A percentile compares a stretch with the other conserved stretches of the same genome.
Conservation (phyloP, 2,329 filamentous ascomycete species). For the Sporothrix pallida region DNA sequence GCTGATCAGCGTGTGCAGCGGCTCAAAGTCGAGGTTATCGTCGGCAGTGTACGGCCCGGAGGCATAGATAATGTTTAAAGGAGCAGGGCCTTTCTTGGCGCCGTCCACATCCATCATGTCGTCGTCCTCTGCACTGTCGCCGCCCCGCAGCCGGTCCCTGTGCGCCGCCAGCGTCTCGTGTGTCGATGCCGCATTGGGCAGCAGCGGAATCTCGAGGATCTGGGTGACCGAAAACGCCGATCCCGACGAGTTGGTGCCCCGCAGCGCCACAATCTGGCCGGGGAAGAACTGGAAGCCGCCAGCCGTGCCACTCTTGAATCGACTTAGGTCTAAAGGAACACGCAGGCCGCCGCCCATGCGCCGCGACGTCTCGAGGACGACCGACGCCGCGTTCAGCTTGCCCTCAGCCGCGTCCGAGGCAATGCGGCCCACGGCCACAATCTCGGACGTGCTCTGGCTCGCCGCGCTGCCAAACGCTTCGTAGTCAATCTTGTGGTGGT, state of each 20-base stretch:
- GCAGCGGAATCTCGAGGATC: slow-evolving; percentile 73
- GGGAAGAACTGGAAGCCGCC: slow-evolving; percentile 82
- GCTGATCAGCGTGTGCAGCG: slow-evolving; percentile 79
- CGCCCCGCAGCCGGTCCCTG: slow-evolving; percentile 70
- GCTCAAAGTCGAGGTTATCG: slow-evolving; percentile 88
- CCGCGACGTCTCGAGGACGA: slow-evolving; percentile 87
- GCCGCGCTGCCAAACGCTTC: slow-evolving; percentile 86
- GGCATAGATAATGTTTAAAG: slow-evolving; percentile 77
- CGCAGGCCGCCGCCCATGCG: slow-evolving; percentile 81
- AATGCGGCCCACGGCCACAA: slow-evolving; percentile 90
- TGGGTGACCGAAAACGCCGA: slow-evolving; percentile 81
- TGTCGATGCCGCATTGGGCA: slow-evolving; percentile 75
- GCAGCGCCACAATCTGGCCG: slow-evolving; percentile 87
- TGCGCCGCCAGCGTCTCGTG: slow-evolving; percentile 69
- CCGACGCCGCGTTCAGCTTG: slow-evolving; percentile 80
- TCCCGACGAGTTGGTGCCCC: slow-evolving; percentile 85
- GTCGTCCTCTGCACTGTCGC: slow-evolving; percentile 45
- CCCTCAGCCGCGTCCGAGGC: slow-evolving; percentile 87
- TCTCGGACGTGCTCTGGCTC: slow-evolving; percentile 80
- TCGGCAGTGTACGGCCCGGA: slow-evolving; percentile 92
- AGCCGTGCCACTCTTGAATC: slow-evolving; percentile 51
- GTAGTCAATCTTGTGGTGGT: slow-evolving; percentile 77
- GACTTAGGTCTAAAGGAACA: slow-evolving; percentile 77
- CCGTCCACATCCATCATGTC: slow-evolving; percentile 66
- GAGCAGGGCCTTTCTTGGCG: slow-evolving; percentile 56